Evolutionary conservation across 2,329 filamentous ascomycete genomes (phyloP).

Genomic region (Fusarium duplospermum): DNA sequence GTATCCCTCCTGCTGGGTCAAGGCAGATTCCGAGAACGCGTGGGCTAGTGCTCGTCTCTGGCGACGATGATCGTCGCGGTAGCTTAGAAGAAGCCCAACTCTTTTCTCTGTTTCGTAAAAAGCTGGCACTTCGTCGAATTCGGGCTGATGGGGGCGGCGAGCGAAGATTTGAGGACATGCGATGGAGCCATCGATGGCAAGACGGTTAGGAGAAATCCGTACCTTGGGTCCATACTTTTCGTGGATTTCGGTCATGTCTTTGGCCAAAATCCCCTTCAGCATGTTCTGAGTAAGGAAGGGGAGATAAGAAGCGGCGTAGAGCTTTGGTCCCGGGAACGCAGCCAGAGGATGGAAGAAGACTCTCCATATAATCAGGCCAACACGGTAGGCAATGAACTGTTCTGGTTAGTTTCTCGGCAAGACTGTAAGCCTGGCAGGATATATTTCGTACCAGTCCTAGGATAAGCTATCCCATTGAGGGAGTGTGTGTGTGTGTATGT

Average conservation of each 20-base stretch:
- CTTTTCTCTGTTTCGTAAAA: not conserved
- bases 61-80: not conserved
- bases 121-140: slow-evolving; percentile 5
- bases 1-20: not conserved
- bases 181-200: slow-evolving; percentile 9
- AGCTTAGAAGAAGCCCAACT: not conserved
- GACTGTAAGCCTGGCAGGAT: no score
- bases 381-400: no score
- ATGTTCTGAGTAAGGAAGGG: not conserved
- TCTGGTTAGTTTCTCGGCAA: no score
- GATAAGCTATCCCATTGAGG: no score
- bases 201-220: slow-evolving; percentile 11
- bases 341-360: not conserved
- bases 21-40: not conserved
- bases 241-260: not conserved
- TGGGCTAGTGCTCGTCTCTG: not conserved
- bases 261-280: not conserved
- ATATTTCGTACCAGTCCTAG: no score
- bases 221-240: slow-evolving; percentile 7
- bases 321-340: slow-evolving; percentile 7
- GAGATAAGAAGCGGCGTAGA: not conserved
- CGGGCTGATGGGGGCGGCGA: not conserved
- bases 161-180: not conserved
- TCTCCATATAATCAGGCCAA: no score
- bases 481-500: no score